phyloP scores from a whole-genome alignment of 75 land plant species.

The Picea sitchensis region DNA sequence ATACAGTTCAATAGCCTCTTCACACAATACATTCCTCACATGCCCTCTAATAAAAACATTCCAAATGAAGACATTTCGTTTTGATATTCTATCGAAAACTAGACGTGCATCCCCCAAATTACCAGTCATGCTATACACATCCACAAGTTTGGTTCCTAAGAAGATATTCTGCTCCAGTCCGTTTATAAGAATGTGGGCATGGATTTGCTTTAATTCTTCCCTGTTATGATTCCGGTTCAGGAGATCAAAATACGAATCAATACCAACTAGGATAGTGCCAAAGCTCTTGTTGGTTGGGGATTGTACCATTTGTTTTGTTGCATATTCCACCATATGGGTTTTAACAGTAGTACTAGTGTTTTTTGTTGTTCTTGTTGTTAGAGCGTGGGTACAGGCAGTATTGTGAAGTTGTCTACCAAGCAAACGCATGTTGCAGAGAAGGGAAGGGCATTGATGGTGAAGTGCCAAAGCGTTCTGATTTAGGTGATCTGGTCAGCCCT shows the following conservation, averaged over 20 bases:
- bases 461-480: no score
- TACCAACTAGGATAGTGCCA: background rate
- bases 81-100: background rate
- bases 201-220: background rate
- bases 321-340: no score
- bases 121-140: background rate
- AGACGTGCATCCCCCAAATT: background rate
- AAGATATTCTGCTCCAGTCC: background rate
- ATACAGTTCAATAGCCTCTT: conserved; percentile 7
- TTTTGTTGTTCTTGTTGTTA: background rate
- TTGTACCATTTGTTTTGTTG: background rate
- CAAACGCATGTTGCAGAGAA: background rate
- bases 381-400: background rate
- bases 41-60: conserved; percentile 8
- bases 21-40: conserved; percentile 6
- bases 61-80: conserved; percentile 3
- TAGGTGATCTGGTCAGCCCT: no score
- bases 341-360: no score
- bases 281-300: background rate
- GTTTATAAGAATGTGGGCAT: background rate
- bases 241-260: background rate
- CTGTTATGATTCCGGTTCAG: background rate
- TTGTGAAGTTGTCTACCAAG: background rate
- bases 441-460: background rate
- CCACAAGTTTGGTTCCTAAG: background rate